Percentiles rank a stretch among this genome's conserved stretches.
These are phyloP conservation scores for Acephala macrosclerotiorum DNA, from an alignment of 2,329 filamentous ascomycete species.

Conservation along the genomic window DNA sequence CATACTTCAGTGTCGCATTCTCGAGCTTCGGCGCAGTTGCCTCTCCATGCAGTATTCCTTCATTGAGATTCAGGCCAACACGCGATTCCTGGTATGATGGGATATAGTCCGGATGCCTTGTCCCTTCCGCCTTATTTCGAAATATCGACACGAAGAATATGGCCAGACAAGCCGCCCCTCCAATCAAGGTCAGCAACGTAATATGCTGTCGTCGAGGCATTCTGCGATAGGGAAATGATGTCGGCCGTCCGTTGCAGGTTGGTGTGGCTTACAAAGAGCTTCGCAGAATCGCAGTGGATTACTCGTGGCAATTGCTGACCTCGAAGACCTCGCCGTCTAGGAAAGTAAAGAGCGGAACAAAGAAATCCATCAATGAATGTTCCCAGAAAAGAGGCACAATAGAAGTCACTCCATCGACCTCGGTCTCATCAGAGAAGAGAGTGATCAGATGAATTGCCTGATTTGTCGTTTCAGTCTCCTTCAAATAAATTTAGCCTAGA, in stretches of 20 bases:
- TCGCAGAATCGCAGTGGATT: constrained; percentile 1
- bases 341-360: constrained; percentile 1
- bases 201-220: constrained; percentile 53
- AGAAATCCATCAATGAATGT: not conserved
- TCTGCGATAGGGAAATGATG: constrained; percentile 5
- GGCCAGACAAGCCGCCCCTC: constrained; percentile 63
- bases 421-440: not conserved
- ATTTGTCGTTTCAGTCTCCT: constrained; percentile 26
- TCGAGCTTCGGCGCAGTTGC: constrained; percentile 83
- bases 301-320: not conserved
- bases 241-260: not conserved
- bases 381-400: not conserved
- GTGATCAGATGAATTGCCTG: constrained; percentile 18
- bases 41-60: constrained; percentile 66
- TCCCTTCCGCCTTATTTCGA: constrained; percentile 30
- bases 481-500: constrained; percentile 9
- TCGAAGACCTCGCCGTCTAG: not conserved
- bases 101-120: constrained; percentile 31
- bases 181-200: constrained; percentile 59
- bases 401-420: constrained; percentile 8
- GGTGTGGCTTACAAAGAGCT: not conserved
- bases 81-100: constrained; percentile 28
- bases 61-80: constrained; percentile 46
- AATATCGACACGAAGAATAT: constrained; percentile 62
- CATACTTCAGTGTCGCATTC: constrained; percentile 81